These are phyloP conservation scores for Exophiala oligosperma DNA, from an alignment of 2,329 filamentous ascomycete genomes.

Conservation along the genomic window DNA sequence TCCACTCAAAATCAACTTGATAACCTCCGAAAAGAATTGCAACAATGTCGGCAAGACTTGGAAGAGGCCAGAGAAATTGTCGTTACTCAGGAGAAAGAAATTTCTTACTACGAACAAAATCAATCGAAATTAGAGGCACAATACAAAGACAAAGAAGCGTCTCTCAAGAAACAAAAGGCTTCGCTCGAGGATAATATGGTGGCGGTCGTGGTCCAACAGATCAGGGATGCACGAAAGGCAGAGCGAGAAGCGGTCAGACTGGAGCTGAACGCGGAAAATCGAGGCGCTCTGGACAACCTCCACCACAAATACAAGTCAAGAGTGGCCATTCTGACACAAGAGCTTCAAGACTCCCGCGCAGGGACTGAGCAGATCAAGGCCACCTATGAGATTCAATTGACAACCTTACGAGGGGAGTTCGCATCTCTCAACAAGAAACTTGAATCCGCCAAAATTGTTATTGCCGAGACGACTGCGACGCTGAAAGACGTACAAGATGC, in stretches of 20 bases:
- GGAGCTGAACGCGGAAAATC: constrained; percentile 17
- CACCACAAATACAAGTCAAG: constrained; percentile 27
- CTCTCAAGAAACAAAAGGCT: constrained; percentile 18
- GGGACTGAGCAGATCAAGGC: constrained; percentile 17
- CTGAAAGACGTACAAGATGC: constrained; percentile 19
- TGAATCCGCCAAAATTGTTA: constrained; percentile 21
- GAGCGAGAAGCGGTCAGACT: constrained; percentile 21
- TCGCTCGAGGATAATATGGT: constrained; percentile 27
- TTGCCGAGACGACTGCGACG: constrained; percentile 20
- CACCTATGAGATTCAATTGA: constrained; percentile 18
- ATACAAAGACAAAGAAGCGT: constrained; percentile 24
- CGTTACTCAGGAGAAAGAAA: constrained; percentile 23
- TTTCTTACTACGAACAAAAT: constrained; percentile 22
- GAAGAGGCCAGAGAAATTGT: constrained; percentile 21
- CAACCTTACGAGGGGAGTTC: constrained; percentile 12
- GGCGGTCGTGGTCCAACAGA: constrained; percentile 23
- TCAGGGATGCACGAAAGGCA: constrained; percentile 22
- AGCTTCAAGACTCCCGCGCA: constrained; percentile 19
- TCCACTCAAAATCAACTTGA: constrained; percentile 6
- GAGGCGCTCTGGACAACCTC: constrained; percentile 13
- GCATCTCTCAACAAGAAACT: constrained; percentile 18
- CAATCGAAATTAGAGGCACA: constrained; percentile 33
- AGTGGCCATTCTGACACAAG: constrained; percentile 24
- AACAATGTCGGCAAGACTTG: constrained; percentile 25
- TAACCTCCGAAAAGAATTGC: constrained; percentile 17